Evolutionary conservation across 345 rosid genomes (phyloP), one percentile per base, ranked within the genome.

Genomic region (Corchorus capsularis): DNA sequence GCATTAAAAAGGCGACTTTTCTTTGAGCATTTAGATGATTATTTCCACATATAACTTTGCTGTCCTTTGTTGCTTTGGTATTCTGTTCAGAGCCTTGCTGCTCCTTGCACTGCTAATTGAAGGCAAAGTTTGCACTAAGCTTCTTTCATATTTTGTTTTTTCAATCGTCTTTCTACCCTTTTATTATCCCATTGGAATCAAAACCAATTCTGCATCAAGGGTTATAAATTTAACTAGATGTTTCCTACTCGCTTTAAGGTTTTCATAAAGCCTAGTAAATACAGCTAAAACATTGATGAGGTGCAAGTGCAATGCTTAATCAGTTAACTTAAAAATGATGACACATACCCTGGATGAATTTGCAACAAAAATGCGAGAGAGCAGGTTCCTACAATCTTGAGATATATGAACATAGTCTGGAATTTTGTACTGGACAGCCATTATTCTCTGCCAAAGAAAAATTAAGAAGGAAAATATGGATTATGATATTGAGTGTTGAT

Each of bases 351-450:
- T 89, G 57, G 87, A 76, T 54, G 98, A 75, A 72, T 84, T 90
- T 52, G 98, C 89, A 72, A 91, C 94, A 74, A 94, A 94, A 69
- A 94, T 86, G 70, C 91, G 92, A 73, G 98, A 90, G 71, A 92
- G 91, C 67, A 94, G 89, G 81, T 88, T 90, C 76, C 35, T 87
- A 87, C 98, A 94, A 53, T 89, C 94, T 78, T 91, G 91, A 11
- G 97, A 91, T 77, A 92, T 76, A 75, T 92, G 96, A 67, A 92
- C 96, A 49, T 91, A 90, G 78, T 92, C 97, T 1, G 98, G 98
- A 70, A 92, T 91, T 80, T 90, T 91, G 88, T 92, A 94, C 80
- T 90, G 90, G n/a, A 90, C 88, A 53, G 92, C 93, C 97, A 91
- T 94, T 82, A 92, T 94, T 78, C 74, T 85, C 96, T 94, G 90